These are phyloP conservation scores for Leccinum fallax DNA, from an alignment of 1,284 basidiomycete genomes.

Conservation along the genomic window DNA sequence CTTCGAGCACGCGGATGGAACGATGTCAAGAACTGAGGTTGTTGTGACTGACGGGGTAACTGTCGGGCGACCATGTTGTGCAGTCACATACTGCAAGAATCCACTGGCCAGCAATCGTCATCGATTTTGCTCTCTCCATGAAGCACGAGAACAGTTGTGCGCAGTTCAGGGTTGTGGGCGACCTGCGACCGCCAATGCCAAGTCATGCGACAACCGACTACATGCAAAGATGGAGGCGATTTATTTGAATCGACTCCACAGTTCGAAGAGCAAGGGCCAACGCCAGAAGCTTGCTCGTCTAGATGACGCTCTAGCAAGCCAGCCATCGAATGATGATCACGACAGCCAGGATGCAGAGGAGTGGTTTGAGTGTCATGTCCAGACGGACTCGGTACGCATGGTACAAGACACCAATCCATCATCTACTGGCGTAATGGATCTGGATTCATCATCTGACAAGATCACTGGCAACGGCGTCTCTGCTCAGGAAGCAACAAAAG, in stretches of 20 bases:
- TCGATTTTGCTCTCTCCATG: slow-evolving; percentile 24
- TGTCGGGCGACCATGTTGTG: background rate
- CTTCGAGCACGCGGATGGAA: background rate
- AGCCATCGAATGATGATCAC: too few relatives aligned
- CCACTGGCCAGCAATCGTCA: slow-evolving; percentile 17
- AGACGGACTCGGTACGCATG: background rate
- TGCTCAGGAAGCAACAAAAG: background rate
- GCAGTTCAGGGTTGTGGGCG: background rate
- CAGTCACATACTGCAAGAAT: slow-evolving; percentile 23
- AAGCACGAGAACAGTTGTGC: background rate
- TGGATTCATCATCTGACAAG: background rate
- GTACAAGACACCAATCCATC: background rate
- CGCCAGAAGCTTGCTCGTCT: background rate
- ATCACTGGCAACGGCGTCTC: background rate
- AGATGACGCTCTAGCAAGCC: background rate
- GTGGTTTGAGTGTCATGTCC: background rate
- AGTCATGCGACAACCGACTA: background rate
- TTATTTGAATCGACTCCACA: background rate
- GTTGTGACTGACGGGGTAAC: slow-evolving; percentile 3
- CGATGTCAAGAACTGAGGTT: background rate
- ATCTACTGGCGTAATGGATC: background rate
- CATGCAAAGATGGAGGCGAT: background rate
- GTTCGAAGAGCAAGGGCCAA: background rate
- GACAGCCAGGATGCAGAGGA: background rate
- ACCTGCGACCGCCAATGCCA: background rate